phyloP scores from a whole-genome alignment of 73 alveolate species.

The Paramecium pentaurelia region DNA sequence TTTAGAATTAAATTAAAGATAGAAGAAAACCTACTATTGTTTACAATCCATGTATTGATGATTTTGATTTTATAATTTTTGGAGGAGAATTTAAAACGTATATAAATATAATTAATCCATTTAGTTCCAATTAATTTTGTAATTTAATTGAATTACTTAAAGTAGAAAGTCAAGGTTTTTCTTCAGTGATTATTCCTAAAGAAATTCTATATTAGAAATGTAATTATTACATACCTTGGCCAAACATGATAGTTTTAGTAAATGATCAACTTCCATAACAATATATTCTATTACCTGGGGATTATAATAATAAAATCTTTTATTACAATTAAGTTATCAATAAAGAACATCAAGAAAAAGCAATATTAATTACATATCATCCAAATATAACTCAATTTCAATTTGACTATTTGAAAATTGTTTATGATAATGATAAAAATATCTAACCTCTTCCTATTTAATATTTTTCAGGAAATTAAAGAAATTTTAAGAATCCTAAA shows the following conservation, averaged over 20 bases:
- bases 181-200: background rate
- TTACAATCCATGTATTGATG: background rate
- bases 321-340: background rate
- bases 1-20: background rate
- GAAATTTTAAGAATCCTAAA: background rate
- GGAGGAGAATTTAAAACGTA: background rate
- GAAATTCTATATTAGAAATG: background rate
- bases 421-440: too few species aligned
- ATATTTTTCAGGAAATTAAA: background rate
- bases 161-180: background rate
- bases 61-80: background rate
- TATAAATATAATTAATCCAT: background rate
- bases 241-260: background rate
- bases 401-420: background rate
- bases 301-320: background rate
- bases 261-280: background rate
- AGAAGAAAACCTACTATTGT: background rate
- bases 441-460: background rate
- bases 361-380: background rate
- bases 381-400: background rate
- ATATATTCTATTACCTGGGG: background rate
- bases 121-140: background rate
- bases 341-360: background rate
- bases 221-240: background rate
- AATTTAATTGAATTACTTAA: background rate